These are phyloP conservation scores for Arabidopsis suecica DNA, from an alignment of 345 rosid genomes.

Conservation along the genomic window DNA sequence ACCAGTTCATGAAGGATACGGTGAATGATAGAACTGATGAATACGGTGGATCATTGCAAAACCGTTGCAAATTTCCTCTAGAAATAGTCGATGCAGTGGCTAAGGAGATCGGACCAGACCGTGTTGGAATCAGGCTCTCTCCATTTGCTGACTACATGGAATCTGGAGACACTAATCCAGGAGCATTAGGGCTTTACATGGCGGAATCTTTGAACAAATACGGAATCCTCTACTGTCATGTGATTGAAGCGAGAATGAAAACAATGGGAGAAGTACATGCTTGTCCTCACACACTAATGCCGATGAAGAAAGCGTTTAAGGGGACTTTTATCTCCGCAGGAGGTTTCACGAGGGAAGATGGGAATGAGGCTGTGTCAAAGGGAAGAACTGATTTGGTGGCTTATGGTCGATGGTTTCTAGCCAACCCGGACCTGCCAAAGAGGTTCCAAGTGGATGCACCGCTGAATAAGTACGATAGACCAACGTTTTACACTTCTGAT, in stretches of 20 bases:
- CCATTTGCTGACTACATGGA: conserved; percentile 60
- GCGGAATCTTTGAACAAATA: conserved; percentile 61
- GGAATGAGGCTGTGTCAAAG: conserved; percentile 55
- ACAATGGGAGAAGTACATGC: conserved; percentile 37
- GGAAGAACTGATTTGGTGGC: conserved; percentile 62
- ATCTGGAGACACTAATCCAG: conserved; percentile 67
- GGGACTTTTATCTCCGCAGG: conserved; percentile 73
- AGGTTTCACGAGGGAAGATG: conserved; percentile 60
- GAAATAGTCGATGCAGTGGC: conserved; percentile 69
- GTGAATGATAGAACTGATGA: conserved; percentile 74
- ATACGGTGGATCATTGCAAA: conserved; percentile 72
- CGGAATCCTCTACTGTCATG: conserved; percentile 68
- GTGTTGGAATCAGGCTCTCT: conserved; percentile 73
- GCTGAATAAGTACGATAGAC: conserved; percentile 59
- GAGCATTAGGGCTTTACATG: conserved; percentile 67
- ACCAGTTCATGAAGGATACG: conserved; percentile 75
- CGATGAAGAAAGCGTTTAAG: conserved; percentile 69
- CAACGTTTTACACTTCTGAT: conserved; percentile 54
- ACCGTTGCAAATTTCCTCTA: conserved; percentile 67
- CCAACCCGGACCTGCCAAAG: conserved; percentile 76
- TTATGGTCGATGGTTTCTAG: conserved; percentile 63
- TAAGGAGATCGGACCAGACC: conserved; percentile 73
- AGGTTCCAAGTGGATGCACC: conserved; percentile 66
- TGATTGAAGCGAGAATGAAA: conserved; percentile 71
- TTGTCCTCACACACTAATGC: conserved; percentile 49